Evolutionary conservation across 495 filamentous ascomycete genomes (phyloP).

Genomic region (Annulohypoxylon stygium): DNA sequence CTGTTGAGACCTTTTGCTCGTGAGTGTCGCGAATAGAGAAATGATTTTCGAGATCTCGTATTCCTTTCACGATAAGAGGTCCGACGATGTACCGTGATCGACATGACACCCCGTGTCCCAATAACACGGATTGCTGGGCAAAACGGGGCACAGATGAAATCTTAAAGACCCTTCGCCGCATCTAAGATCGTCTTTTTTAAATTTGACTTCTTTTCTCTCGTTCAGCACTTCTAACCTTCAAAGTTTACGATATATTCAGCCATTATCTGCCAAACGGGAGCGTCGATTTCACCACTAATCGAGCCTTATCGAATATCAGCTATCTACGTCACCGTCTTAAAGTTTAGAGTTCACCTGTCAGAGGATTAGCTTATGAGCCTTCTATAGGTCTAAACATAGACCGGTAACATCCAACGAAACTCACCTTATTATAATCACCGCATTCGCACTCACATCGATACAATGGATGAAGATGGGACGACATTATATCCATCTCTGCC

Average conservation of each 20-base stretch:
- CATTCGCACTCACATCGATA: neutral
- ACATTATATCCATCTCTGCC: neutral
- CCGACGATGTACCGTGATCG: conserved; percentile 37
- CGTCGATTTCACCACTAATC: neutral
- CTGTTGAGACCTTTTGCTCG: conserved; percentile 17
- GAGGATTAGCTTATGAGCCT: neutral
- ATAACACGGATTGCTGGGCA: conserved; percentile 16
- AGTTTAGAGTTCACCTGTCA: neutral
- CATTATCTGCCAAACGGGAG: neutral
- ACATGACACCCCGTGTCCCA: conserved; percentile 32
- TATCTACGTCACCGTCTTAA: neutral
- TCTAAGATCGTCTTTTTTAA: neutral
- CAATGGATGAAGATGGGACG: neutral
- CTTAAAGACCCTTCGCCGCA: conserved; percentile 18
- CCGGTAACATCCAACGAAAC: neutral
- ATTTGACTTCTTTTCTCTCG: neutral
- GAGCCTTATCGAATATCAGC: neutral
- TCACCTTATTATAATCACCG: neutral
- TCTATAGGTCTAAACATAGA: neutral
- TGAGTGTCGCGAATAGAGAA: conserved; percentile 32
- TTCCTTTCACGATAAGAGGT: conserved; percentile 26
- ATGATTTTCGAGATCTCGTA: conserved; percentile 44
- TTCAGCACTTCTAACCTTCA: neutral
- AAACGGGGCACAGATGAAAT: conserved; percentile 22
- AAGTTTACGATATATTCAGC: neutral